Conservation (phyloP, 202 grass and related monocot species). For the Zoysia matrella region DNA sequence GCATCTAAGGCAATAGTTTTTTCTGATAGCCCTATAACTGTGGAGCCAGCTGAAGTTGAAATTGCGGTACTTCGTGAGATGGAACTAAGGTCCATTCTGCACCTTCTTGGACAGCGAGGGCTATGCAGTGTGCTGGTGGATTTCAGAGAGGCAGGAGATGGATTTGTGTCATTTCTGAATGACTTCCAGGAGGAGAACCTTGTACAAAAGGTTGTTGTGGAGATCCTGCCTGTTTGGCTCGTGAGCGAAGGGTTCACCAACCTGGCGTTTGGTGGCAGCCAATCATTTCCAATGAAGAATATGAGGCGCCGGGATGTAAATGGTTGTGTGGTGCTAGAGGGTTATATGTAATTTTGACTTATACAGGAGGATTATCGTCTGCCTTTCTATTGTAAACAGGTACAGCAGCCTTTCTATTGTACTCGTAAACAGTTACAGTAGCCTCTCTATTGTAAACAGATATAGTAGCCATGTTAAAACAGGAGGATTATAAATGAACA, state of each 20-base stretch:
- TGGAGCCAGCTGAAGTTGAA: conserved; percentile 56
- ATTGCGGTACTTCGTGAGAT: conserved; percentile 60
- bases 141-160: conserved; percentile 47
- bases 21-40: conserved; percentile 49
- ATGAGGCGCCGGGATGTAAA: conserved; percentile 51
- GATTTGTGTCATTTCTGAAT: conserved; percentile 53
- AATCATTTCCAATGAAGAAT: conserved; percentile 58
- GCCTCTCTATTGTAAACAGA: background rate
- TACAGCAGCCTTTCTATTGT: no score
- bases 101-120: conserved; percentile 49
- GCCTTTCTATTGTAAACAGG: background rate
- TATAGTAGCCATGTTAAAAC: background rate
- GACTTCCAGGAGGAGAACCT: conserved; percentile 60
- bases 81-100: conserved; percentile 60
- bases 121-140: conserved; percentile 74
- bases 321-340: conserved; percentile 64
- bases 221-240: conserved; percentile 64
- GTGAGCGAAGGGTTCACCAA: conserved; percentile 30
- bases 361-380: background rate
- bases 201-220: conserved; percentile 84
- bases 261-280: conserved; percentile 55
- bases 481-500: no score
- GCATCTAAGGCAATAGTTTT: conserved; percentile 56
- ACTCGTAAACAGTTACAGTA: background rate
- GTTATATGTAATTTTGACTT: conserved; percentile 51